These are phyloP conservation scores for Nicotiana otophora DNA, from an alignment of 257 asterid species.

Conservation along the genomic window DNA sequence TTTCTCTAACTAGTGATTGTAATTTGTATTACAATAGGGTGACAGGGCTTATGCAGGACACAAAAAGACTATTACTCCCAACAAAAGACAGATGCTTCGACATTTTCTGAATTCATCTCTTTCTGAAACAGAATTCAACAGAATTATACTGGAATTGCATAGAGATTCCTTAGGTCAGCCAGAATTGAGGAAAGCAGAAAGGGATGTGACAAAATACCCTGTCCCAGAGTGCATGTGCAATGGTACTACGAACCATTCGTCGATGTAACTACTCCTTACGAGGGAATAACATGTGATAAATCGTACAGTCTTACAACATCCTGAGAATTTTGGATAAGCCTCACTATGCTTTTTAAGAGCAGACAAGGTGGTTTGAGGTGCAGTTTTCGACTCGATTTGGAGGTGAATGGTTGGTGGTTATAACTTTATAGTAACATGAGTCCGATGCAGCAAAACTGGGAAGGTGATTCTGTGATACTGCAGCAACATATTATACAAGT, in stretches of 20 bases:
- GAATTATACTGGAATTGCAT: conserved; percentile 57
- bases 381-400: background rate
- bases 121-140: conserved; percentile 52
- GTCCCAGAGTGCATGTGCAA: conserved; percentile 95
- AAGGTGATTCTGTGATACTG: background rate
- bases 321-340: background rate
- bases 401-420: background rate
- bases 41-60: conserved; percentile 88
- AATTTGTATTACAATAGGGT: conserved; percentile 45
- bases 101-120: conserved; percentile 69
- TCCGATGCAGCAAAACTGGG: background rate
- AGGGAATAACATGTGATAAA: background rate
- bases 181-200: conserved; percentile 60
- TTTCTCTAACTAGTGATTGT: background rate
- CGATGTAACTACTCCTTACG: conserved; percentile 10
- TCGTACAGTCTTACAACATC: background rate
- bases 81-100: conserved; percentile 82
- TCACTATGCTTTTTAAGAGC: background rate
- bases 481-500: background rate
- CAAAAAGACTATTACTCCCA: conserved; percentile 82
- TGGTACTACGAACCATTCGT: conserved; percentile 17
- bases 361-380: background rate
- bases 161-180: conserved; percentile 83
- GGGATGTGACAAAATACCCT: conserved; percentile 87
- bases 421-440: background rate